These are phyloP conservation scores for Volvox carteri DNA, from an alignment of 163 green algal genomes.

Conservation along the genomic window DNA sequence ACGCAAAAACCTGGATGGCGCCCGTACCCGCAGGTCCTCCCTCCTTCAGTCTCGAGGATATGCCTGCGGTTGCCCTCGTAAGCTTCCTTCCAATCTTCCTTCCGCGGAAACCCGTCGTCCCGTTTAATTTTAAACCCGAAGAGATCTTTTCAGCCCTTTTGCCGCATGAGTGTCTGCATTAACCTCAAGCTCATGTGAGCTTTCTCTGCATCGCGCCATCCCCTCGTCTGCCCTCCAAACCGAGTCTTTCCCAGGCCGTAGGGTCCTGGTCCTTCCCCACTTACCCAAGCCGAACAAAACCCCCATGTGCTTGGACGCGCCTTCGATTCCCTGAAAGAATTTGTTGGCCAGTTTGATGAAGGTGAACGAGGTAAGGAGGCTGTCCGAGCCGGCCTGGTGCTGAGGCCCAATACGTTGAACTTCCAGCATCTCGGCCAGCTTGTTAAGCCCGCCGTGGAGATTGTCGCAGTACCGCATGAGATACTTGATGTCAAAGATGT, in stretches of 20 bases:
- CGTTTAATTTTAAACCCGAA: not conserved
- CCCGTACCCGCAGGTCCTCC: no score
- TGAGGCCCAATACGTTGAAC: constrained; percentile 97
- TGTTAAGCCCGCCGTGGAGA: constrained; percentile 97
- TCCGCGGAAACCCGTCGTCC: no score
- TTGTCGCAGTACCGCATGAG: constrained; percentile 98
- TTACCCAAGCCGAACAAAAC: constrained; percentile 94
- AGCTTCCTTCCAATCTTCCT: not conserved
- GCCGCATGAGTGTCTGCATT: no score
- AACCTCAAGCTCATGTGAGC: no score
- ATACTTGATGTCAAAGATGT: constrained; percentile 99
- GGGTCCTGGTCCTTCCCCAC: not conserved
- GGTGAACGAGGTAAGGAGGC: constrained; percentile 89
- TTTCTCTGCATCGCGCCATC: not conserved
- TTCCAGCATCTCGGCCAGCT: constrained; percentile 95
- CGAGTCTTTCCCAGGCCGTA: no score
- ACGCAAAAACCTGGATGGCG: no score
- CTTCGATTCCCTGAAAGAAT: constrained; percentile 81
- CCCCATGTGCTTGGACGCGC: constrained; percentile 81
- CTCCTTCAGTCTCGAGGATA: no score
- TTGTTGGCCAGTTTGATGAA: constrained; percentile 92
- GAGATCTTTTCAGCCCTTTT: no score
- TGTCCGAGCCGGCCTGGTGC: constrained; percentile 93
- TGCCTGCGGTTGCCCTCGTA: no score
- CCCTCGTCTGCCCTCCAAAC: not conserved